Conservation (phyloP, 352 stramenopile genomes). For the Pythium aquatile region DNA sequence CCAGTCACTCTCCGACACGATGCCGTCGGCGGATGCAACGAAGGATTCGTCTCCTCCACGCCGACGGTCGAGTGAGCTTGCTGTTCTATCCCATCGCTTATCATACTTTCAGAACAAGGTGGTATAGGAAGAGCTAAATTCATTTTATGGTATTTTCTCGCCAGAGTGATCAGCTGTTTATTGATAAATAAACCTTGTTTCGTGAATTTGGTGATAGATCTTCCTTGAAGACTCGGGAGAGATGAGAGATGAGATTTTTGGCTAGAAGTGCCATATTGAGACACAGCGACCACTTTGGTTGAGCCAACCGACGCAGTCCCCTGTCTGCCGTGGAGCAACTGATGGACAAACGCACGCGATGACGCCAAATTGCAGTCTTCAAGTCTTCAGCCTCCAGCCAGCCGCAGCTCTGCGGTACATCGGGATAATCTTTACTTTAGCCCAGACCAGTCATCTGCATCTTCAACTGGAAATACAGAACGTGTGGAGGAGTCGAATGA, state of each 20-base stretch:
- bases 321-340: not conserved
- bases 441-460: not conserved
- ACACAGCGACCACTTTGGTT: not conserved
- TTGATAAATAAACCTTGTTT: not conserved
- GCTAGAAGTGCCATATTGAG: conserved; percentile 6
- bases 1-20: not conserved
- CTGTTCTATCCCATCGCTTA: not conserved
- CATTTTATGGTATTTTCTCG: not conserved
- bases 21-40: too few species aligned
- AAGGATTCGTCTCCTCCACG: not conserved
- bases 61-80: not conserved
- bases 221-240: not conserved
- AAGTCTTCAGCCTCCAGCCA: not conserved
- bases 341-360: not conserved
- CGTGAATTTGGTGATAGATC: not conserved
- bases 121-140: too few species aligned
- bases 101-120: not conserved
- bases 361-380: not conserved
- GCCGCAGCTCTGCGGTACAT: not conserved
- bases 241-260: conserved; percentile 7
- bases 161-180: too few species aligned
- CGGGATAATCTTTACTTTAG: not conserved
- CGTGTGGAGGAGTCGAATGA: not conserved
- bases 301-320: not conserved
- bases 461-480: not conserved